phyloP scores from a whole-genome alignment of 2,329 filamentous ascomycete genomes.

The Calonectria ilicicola region DNA sequence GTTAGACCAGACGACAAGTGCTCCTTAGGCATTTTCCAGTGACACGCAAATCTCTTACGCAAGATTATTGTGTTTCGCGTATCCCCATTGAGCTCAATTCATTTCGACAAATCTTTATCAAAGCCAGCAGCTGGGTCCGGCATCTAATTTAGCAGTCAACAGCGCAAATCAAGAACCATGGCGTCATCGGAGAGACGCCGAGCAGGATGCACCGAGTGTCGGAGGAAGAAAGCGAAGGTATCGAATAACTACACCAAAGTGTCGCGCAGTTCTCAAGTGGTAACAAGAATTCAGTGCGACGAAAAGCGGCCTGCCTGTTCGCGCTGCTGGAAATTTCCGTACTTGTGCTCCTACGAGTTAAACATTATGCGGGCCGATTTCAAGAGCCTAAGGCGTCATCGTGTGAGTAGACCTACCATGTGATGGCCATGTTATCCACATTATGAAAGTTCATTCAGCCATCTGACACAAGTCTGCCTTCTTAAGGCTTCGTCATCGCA shows the following conservation, averaged over 20 bases:
- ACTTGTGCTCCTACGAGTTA: neutral
- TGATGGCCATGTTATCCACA: neutral
- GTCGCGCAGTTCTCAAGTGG: neutral
- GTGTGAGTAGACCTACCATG: neutral
- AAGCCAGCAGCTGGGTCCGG: neutral
- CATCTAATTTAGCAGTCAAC: no score
- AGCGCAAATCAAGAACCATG: neutral
- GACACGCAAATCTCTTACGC: neutral
- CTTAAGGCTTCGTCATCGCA: neutral
- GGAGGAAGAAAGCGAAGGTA: neutral
- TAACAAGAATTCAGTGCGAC: neutral
- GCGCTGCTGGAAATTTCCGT: neutral
- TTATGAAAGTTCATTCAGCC: neutral
- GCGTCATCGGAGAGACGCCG: neutral
- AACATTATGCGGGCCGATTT: neutral
- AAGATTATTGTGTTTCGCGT: neutral
- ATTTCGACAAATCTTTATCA: neutral
- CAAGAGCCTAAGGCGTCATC: neutral
- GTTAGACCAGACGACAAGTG: neutral
- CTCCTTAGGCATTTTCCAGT: neutral
- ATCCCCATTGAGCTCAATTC: neutral
- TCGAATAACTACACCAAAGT: neutral
- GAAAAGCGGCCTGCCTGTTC: neutral
- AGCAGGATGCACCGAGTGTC: neutral
- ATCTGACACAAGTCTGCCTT: neutral